phyloP scores from a whole-genome alignment of 345 rosid species.

The Citrus trifoliata region DNA sequence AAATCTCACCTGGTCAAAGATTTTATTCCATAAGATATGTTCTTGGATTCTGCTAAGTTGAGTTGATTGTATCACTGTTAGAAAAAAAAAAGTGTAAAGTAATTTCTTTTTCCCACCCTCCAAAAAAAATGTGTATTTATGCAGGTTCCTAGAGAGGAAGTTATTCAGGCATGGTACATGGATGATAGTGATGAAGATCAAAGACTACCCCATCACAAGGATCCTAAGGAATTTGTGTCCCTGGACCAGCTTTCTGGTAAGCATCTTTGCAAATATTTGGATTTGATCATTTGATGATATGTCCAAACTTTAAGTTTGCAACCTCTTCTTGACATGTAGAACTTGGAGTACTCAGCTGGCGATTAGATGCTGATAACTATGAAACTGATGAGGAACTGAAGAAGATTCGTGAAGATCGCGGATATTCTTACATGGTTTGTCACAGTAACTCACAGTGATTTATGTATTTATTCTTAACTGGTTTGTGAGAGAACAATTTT shows the following conservation, averaged over 20 bases:
- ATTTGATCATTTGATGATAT: conserved; percentile 3
- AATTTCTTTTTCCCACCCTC: no score
- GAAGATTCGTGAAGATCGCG: conserved; percentile 81
- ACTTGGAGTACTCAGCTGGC: conserved; percentile 92
- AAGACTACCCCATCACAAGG: conserved; percentile 85
- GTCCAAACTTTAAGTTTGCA: not conserved
- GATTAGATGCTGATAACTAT: conserved; percentile 82
- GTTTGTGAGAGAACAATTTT: not conserved
- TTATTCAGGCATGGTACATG: conserved; percentile 93
- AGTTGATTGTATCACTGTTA: not conserved
- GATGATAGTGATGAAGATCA: conserved; percentile 82
- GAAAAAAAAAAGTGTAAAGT: no score
- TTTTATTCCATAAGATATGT: not conserved
- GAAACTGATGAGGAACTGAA: conserved; percentile 85
- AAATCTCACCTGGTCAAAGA: not conserved
- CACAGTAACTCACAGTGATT: not conserved
- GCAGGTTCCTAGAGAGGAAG: conserved; percentile 70
- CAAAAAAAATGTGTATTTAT: not conserved
- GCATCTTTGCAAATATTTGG: not conserved
- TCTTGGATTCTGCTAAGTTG: not conserved
- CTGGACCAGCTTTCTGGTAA: conserved; percentile 70
- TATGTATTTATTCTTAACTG: not conserved
- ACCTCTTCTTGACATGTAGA: conserved; percentile 36
- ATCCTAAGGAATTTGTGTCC: conserved; percentile 77
- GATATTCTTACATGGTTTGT: conserved; percentile 88